Percentiles rank a stretch among this genome's conserved stretches.
These are phyloP conservation scores for Salix dunnii DNA, from an alignment of 345 rosid genomes.

Conservation along the genomic window DNA sequence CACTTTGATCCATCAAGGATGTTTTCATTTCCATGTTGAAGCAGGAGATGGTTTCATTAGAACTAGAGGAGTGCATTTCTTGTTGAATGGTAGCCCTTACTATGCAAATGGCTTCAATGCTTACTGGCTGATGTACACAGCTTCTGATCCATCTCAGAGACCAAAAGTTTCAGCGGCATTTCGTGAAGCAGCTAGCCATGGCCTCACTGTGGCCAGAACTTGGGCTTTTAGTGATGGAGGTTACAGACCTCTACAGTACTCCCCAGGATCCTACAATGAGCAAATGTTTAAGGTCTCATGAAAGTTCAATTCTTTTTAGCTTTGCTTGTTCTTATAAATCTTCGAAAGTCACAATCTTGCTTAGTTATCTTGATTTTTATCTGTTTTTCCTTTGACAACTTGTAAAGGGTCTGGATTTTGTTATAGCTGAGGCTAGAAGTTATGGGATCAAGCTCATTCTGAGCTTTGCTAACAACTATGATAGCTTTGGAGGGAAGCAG, in stretches of 20 bases:
- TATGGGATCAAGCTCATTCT: constrained; percentile 27
- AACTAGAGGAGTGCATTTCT: constrained; percentile 28
- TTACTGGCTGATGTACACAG: constrained; percentile 32
- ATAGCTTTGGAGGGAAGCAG: constrained; percentile 34
- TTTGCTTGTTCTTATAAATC: not conserved
- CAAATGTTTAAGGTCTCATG: constrained; percentile 26
- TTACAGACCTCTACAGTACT: constrained; percentile 27
- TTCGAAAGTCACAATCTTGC: not conserved
- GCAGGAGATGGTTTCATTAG: constrained; percentile 23
- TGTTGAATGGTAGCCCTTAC: constrained; percentile 27
- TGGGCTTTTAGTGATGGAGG: constrained; percentile 39
- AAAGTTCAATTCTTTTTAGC: not conserved
- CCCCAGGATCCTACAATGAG: constrained; percentile 30
- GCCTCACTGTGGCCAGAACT: constrained; percentile 32
- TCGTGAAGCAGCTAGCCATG: constrained; percentile 24
- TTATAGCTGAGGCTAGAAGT: constrained; percentile 32
- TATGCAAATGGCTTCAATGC: constrained; percentile 36
- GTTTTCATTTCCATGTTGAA: constrained; percentile 11
- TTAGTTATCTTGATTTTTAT: not conserved
- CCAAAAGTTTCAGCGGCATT: constrained; percentile 27
- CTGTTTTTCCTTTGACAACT: not conserved
- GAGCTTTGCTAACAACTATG: constrained; percentile 34
- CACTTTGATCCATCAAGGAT: constrained; percentile 9
- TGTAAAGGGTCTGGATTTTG: constrained; percentile 33
- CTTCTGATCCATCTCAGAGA: constrained; percentile 31